Evolutionary conservation across 768 basidiomycete genomes (phyloP), one percentile per base, ranked within the genome.

Genomic region (Agaricus blazei): DNA sequence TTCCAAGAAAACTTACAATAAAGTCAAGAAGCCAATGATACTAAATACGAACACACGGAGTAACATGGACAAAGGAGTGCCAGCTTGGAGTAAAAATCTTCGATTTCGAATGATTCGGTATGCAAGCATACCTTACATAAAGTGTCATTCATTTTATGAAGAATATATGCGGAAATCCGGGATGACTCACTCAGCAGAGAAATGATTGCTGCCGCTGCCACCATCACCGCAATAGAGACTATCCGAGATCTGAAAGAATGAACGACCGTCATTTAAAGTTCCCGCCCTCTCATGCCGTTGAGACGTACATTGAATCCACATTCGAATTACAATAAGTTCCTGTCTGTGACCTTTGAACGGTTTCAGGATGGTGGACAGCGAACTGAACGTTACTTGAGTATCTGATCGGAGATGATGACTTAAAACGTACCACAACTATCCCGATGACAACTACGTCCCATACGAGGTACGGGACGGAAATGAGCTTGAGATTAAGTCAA

Each of bases 261-360:
- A 41, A 23, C 31, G 24, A 19, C 15, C 15, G 44, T 27, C 38
- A 31, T 5, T 31, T 4, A 31, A 5, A 31, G 9, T 31, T 31
- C 31, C 19, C 19, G 19, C 19, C 19, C 19, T 19, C 19, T 19
- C 19, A 19, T 19, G 19, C 19, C 48, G 15, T 3, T 12, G 11
- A n/a, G 5, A 50, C 60, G 38, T 53, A 69, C 67, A 67, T 52
- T 0, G 53, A 46, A 9, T 59, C 52, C 24, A 67, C 48, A 9
- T 46, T 51, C 3, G 65, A 65, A 58, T 70, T 56, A 62, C 69
- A 70, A 37, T 69, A 72, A 0, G 67, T 68, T 24, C 64, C 68
- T 52, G 64, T 69, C 2, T 62, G 62, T 9, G 66, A 64, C 58
- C 54, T 63, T 15, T 53, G 47, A 14, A 68, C 63, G 1, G 63